A percentile compares a stretch with the other conserved stretches of the same genome.
Evolutionary conservation across 129 eudicot species (phyloP).

Genomic region (Lonicera japonica): DNA sequence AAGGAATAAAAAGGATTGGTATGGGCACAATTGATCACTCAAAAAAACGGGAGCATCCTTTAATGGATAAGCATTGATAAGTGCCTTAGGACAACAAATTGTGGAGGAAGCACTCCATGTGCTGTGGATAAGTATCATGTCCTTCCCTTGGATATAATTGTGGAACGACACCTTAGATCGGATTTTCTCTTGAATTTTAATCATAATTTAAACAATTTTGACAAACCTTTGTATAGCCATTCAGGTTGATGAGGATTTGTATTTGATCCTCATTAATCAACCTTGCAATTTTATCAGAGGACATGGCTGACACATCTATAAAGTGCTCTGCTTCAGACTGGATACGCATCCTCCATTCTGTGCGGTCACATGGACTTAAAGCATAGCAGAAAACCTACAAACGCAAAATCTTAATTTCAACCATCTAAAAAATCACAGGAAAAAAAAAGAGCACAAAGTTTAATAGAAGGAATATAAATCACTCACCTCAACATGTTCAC

Average conservation of each 20-base stretch:
- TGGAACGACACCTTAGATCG: no score
- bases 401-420: slow-evolving; percentile 3
- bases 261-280: slow-evolving; percentile 81
- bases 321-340: slow-evolving; percentile 94
- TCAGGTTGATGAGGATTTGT: slow-evolving; percentile 84
- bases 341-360: slow-evolving; percentile 83
- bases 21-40: no score
- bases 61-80: no score
- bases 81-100: no score
- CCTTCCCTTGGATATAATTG: no score
- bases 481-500: slow-evolving; percentile 67
- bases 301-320: slow-evolving; percentile 78
- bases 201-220: neutral
- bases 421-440: neutral
- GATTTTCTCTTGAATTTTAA: no score
- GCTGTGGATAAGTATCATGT: no score
- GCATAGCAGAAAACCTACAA: slow-evolving; percentile 91
- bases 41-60: no score
- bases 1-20: no score
- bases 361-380: slow-evolving; percentile 85
- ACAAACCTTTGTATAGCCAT: slow-evolving; percentile 90
- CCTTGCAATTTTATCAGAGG: slow-evolving; percentile 81
- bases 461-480: neutral
- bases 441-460: neutral
- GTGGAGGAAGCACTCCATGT: no score